Evolutionary conservation across 192 early-diverging fungal species (phyloP).

Genomic region (Backusella macrospora): DNA sequence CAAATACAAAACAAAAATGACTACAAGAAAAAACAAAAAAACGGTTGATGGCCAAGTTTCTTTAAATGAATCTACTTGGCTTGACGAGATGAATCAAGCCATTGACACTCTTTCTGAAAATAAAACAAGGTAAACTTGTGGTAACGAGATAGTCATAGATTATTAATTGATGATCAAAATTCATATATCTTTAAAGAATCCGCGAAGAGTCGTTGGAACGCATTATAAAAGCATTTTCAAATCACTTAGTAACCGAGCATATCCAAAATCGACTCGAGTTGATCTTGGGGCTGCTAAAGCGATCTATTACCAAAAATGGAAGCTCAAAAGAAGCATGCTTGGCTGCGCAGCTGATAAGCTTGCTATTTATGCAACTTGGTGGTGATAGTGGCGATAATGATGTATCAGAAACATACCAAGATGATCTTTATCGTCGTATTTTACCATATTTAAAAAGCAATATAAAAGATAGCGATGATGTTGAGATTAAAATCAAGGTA

Average conservation of each 20-base stretch:
- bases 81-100: constrained; percentile 49
- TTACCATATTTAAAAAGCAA: constrained; percentile 47
- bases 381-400: background rate
- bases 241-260: constrained; percentile 54
- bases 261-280: constrained; percentile 54
- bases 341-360: constrained; percentile 46
- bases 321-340: constrained; percentile 42
- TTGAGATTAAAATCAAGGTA: constrained; percentile 53
- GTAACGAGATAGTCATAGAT: too few relatives aligned
- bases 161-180: too few relatives aligned
- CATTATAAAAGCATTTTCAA: constrained; percentile 51
- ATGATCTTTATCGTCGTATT: constrained; percentile 50
- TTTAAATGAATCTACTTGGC: constrained; percentile 27
- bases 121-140: constrained; percentile 42
- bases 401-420: constrained; percentile 40
- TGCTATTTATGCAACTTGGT: constrained; percentile 53
- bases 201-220: constrained; percentile 58
- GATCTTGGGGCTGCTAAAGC: constrained; percentile 58
- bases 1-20: background rate
- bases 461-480: constrained; percentile 42
- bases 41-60: background rate
- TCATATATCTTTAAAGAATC: constrained; percentile 44
- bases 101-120: constrained; percentile 56
- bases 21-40: background rate
- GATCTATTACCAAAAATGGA: constrained; percentile 51